Base-by-base conservation (phyloP, 176 grass and related monocot genomes). In the Musa beccarii region DNA sequence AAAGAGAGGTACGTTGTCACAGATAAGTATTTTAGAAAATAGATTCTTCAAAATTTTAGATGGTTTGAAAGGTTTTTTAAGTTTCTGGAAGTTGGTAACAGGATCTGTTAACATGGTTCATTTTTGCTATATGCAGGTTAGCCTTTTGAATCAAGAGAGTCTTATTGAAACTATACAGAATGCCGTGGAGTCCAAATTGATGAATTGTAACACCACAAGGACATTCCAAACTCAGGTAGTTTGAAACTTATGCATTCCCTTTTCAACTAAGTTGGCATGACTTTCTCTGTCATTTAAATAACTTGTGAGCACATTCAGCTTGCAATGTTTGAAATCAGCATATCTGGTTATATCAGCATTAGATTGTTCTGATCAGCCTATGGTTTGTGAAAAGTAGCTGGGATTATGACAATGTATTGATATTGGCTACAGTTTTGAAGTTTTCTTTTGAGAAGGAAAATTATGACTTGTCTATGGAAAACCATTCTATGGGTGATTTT, bases 211-310 rank as follows among this genome's bases (percentile, higher is more conserved):
- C 88, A 97, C 79, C 54, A 85, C 89, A 81, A 87, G 89, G 68
- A 92, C 87, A 86, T 97, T 97, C 68, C 93, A 93, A 84, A 87
- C 79, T 77, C 93, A 97, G 90, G 93, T 97, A 66, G 57, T 64
- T 66, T 51, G 34, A 69, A 62, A 53, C 23, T 69, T 49, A 73
- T 83, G 70, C 68, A 72, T 78, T 77, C 49, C 19, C 20, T 71
- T 28, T 26, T 81, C 14, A 19, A 12, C 2, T 20, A 61, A 7
- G 15, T 61, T 61, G 57, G 14, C 57, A 7, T 9, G 14, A 61
- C 17, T 61, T 61, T 61, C 34, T 43, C 34, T 43, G 34, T 43
- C 34, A 43, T 43, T 43, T 43, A 43, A 43, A 43, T 43, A 5
- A 4, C 34, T 43, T 43, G 34, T 43, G 34, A 43, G 34, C 34